Evolutionary conservation across 495 filamentous ascomycete genomes (phyloP), one percentile per base, ranked within the genome.

Genomic region (Podospora australis): DNA sequence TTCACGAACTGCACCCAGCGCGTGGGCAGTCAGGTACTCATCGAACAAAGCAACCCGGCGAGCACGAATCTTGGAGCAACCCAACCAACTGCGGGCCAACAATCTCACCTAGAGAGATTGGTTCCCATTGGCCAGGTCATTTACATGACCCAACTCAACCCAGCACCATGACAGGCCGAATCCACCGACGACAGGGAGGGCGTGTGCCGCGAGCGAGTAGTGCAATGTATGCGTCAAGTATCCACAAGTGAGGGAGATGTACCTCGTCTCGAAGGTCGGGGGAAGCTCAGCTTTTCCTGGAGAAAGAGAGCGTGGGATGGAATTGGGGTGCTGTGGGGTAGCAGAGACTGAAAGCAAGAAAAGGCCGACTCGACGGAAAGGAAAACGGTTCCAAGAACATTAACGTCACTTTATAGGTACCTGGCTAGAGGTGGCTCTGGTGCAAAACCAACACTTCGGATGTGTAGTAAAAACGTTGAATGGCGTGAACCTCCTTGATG

Each of bases 91-190:
- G n/a, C n/a, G n/a, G n/a, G n/a, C n/a, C n/a, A n/a, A n/a, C 38
- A 55, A 39, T 25, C 41, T 58, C 57, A 65, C 54, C 53, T 35
- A 54, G n/a, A n/a, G 42, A 50, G 35, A 55, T 41, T 45, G 10
- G 24, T 47, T 53, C 60, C 52, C 32, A 66, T 66, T 66, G 63
- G 63, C 30, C 47, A 26, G 28, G 10, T 38, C 19, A 47, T 32
- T 48, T 30, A 20, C 49, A 48, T 25, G 41, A 16, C 34, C 39
- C 22, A 55, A 29, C 19, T 44, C 26, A 46, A 32, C 50, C 39
- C 51, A 43, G 28, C 16, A 44, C 38, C 50, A 59, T 58, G 63
- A 59, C 57, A 50, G 55, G 49, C 39, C 42, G 51, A 53, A 58
- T 52, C 48, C 47, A 49, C 54, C 30, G 19, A n/a, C 11, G 39